Base-by-base conservation (phyloP, 495 filamentous ascomycete species). In the Penicillium samsonianum region DNA sequence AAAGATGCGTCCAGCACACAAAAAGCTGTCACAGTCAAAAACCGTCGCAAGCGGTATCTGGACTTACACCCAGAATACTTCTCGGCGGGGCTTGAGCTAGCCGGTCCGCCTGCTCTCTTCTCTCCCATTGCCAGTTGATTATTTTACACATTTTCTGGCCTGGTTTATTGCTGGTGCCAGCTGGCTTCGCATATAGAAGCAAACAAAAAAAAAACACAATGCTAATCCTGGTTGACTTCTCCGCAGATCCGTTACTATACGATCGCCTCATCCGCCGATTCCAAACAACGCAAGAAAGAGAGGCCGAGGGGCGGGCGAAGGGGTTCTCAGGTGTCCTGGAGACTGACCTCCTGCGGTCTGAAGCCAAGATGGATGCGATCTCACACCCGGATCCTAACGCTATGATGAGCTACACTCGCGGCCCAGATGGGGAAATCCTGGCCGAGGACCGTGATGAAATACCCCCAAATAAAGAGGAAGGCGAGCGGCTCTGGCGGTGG, bases 251-350 rank as follows among this genome's bases (percentile, higher is more conserved):
- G 0, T 75, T 92, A 22, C 80, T 91, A 42, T 92, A 95, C 74
- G 90, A 93, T 67, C 82, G 83, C 52, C 77, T 92, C 14, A 83
- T 95, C 63, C 85, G 89, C 43, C 87, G 86, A 58, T 92, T 92
- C 70, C 90, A 90, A 51, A 84, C 84, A 3, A 68, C 87, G 14
- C 78, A 80, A 14, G 90, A 95, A 73, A 80, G 89, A 50, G 87
- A 91, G 68, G 81, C 78, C 14, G 87, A 90, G 57, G 88, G 86
- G 12, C 82, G 82, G 14, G 75, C 72, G 3, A 90, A 89, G 66
- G 90, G 90, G 1, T 92, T 90, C 65, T 84, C 86, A 4, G 87
- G 89, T 12, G 73, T 86, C 4, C 78, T 93, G 0, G 85, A 92
- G 65, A 82, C 87, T 1, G 88, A 90, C 60, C 69, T 93, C 0